Evolutionary conservation across 2,329 filamentous ascomycete species (phyloP), one percentile per base, ranked within the genome.

Genomic region (Colletotrichum chrysophilum): DNA sequence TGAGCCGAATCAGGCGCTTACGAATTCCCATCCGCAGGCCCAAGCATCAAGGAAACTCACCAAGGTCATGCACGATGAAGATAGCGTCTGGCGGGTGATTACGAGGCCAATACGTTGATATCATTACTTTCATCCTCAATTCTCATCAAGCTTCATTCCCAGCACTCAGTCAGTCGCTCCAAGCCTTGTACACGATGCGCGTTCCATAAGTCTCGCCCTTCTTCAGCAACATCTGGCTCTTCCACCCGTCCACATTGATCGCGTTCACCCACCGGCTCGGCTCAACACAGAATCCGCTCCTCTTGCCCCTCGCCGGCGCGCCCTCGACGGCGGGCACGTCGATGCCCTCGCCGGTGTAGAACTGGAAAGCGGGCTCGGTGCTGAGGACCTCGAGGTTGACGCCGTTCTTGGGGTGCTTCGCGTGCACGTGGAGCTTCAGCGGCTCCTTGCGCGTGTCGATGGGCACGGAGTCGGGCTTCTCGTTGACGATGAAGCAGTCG

Each of bases 281-380:
- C 88, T 99, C 97, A 58, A 98, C 93, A 84, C 96, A 98, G 87
- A 98, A 97, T 0, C 94, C 96, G 60, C 93, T 92, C 65, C 95
- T 91, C 5, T 91, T 82, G 0, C 89, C 91, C 65, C 95, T 90
- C 1, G 93, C 92, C 0, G 93, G 91, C 32, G 91, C 84, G 4
- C 88, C 88, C n/a, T 88, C 89, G 5, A 92, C 88, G 34, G 87
- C 93, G 0, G 94, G 93, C 14, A 98, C 93, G 80, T 97, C 87
- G 78, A 97, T 96, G 81, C 93, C 93, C 82, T 94, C 93, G 78
- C 96, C 97, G 0, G 96, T 97, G 86, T 98, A 98, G 87, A 98
- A 98, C 85, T 98, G 96, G 89, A 98, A 98, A 0, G 95, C 95
- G 0, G 97, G 97, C 88, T 98, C 96, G 0, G 96, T 98, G 87